phyloP scores from a whole-genome alignment of 805 yeast genomes.

The Saccharomycopsis fibuligera region DNA sequence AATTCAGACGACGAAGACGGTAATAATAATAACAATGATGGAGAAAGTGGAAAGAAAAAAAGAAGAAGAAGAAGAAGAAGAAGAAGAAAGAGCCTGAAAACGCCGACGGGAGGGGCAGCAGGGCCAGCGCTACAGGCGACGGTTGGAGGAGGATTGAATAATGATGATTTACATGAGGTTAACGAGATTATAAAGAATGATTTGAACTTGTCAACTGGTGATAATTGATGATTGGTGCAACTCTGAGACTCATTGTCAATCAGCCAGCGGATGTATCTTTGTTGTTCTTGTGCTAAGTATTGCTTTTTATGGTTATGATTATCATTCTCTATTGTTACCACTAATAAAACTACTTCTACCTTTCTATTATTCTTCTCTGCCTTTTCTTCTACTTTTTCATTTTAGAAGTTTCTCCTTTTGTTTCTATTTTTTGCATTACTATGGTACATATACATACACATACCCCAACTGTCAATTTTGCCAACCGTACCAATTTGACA shows the following conservation, averaged over 20 bases:
- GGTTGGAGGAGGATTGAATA: background rate
- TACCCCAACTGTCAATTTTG: too few species aligned
- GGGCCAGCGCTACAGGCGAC: too few species aligned
- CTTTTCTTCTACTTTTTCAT: too few species aligned
- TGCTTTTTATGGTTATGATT: too few species aligned
- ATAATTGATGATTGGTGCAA: background rate
- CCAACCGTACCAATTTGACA: too few species aligned
- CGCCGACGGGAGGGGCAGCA: constrained; percentile 10
- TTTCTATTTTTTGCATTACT: too few species aligned
- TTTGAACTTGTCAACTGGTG: background rate
- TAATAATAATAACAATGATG: constrained; percentile 3
- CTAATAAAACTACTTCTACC: too few species aligned
- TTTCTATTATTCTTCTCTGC: too few species aligned
- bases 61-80: constrained; percentile 22
- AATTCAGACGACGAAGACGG: constrained; percentile 1
- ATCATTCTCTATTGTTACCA: too few species aligned
- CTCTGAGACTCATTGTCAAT: background rate
- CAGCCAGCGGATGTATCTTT: background rate
- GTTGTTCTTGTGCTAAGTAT: background rate
- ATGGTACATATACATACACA: too few species aligned
- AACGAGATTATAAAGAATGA: constrained; percentile 12
- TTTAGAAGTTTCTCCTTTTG: too few species aligned
- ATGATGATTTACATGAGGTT: constrained; percentile 15
- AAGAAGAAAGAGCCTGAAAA: constrained; percentile 19
- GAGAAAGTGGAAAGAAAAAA: constrained; percentile 10